Base-by-base conservation (phyloP, 2,329 filamentous ascomycete species). In the Aspergillus ustus region DNA sequence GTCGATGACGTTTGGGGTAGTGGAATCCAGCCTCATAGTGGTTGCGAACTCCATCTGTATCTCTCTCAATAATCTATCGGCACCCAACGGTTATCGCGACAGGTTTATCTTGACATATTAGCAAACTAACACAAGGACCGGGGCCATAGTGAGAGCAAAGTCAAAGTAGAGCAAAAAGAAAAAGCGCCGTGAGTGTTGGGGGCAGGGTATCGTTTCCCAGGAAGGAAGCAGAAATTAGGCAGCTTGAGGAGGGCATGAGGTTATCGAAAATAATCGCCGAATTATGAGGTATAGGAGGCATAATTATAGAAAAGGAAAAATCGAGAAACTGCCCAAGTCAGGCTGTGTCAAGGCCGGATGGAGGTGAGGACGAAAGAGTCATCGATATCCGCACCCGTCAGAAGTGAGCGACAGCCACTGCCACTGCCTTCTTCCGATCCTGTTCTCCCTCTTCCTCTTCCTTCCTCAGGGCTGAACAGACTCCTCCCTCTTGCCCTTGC, bases 381-480 rank as follows among this genome's bases (percentile, higher is more conserved):
- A 66, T 66, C 63, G 51, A 50, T 49, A 63, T 64, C 64, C 66
- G 62, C 63, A 55, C 59, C 62, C 62, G 60, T 64, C 61, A 45
- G 25, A 13, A n/a, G 40, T 55, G 25, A 25, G 40, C n/a, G 34
- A 13, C 51, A 29, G 53, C 8, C 5, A 40, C 34, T 40, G 34
- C 34, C 29, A 49, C 53, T 56, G 28, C 29, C 29, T 37, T 46
- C 49, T 59, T 55, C 63, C 57, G 56, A 58, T 53, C 57, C 28
- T 48, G 29, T 55, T 46, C 44, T 48, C 43, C 59, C 48, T 22
- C 43, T 52, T 40, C 48, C 60, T 61, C 45, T 28, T 53, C 51
- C 29, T 50, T 52, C 58, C 51, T 57, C 59, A 56, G 59, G 61
- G 58, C 48, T 52, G 52, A 55, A 19, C 46, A 58, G 49, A 44